These are phyloP conservation scores for Trichoderma cornu-damae DNA, from an alignment of 2,329 filamentous ascomycete genomes.

Conservation along the genomic window DNA sequence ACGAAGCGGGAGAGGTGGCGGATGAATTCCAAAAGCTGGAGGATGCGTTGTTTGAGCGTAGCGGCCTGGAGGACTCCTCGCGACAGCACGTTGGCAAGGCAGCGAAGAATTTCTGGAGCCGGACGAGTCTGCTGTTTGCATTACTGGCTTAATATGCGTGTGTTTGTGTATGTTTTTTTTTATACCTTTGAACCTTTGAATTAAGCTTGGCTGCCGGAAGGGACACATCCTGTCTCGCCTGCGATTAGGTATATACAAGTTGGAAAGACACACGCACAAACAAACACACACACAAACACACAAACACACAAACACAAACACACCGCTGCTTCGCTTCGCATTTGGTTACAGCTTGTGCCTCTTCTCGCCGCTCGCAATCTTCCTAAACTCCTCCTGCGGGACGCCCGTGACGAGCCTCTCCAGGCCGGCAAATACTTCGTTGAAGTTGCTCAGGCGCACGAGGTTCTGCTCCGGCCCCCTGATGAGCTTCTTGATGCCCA, in stretches of 20 bases:
- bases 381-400: constrained; percentile 83
- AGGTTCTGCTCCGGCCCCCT: constrained; percentile 64
- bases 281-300: too few species aligned
- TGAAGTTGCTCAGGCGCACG: constrained; percentile 70
- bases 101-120: constrained; percentile 75
- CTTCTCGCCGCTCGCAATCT: constrained; percentile 82
- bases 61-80: constrained; percentile 45
- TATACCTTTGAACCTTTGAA: too few species aligned
- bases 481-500: constrained; percentile 81
- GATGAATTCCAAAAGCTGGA: constrained; percentile 42
- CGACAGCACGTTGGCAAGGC: constrained; percentile 54
- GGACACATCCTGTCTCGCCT: too few species aligned
- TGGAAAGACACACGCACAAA: too few species aligned
- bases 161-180: too few species aligned
- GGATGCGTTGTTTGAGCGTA: constrained; percentile 40
- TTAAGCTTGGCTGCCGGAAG: too few species aligned
- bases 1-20: constrained; percentile 23
- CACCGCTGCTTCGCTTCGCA: background rate
- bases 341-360: constrained; percentile 81
- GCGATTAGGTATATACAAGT: too few species aligned
- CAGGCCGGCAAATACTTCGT: constrained; percentile 81
- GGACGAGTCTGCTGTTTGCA: constrained; percentile 76
- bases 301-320: too few species aligned
- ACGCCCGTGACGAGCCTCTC: constrained; percentile 73
- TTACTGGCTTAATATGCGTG: constrained; percentile 54